Percentiles rank a stretch among this genome's conserved stretches.
Evolutionary conservation across 106 monocot species (phyloP).

Genomic region (Allium cepa): DNA sequence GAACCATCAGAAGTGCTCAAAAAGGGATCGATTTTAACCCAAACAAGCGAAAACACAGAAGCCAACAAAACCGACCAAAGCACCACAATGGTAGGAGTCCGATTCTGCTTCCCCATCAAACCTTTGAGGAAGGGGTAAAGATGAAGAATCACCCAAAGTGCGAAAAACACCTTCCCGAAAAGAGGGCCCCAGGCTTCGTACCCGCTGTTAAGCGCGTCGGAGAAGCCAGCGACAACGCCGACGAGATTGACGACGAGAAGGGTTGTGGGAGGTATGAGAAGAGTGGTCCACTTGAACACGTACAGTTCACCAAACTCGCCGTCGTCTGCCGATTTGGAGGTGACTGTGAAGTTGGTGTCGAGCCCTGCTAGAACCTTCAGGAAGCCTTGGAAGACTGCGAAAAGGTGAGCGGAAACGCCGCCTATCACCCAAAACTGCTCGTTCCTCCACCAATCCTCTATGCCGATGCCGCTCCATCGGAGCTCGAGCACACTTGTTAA

Average conservation of each 20-base stretch:
- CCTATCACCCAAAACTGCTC: conserved; percentile 99
- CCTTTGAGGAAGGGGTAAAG: conserved; percentile 98
- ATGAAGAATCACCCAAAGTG: conserved; percentile 91
- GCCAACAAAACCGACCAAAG: conserved; percentile 92
- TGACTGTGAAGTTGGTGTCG: conserved; percentile 98
- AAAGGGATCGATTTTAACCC: conserved; percentile 96
- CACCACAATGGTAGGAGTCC: conserved; percentile 87
- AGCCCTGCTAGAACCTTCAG: conserved; percentile 82
- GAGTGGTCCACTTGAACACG: conserved; percentile 83
- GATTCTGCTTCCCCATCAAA: conserved; percentile 89
- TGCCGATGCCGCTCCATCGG: conserved; percentile 90
- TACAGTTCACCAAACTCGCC: conserved; percentile 73
- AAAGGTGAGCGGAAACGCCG: conserved; percentile 94
- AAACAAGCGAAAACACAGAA: conserved; percentile 84
- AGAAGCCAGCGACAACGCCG: conserved; percentile 84
- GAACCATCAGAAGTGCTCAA: conserved; percentile 27
- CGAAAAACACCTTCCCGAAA: conserved; percentile 90
- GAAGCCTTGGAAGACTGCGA: conserved; percentile 93
- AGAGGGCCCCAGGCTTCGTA: conserved; percentile 92
- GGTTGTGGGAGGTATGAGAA: conserved; percentile 81
- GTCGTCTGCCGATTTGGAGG: conserved; percentile 74
- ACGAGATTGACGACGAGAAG: conserved; percentile 75
- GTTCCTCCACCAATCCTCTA: conserved; percentile 94
- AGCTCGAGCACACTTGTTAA: conserved; percentile 85
- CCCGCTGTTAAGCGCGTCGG: conserved; percentile 87